Evolutionary conservation across 805 yeast species (phyloP).

Genomic region (Saccharomycopsis schoenii): DNA sequence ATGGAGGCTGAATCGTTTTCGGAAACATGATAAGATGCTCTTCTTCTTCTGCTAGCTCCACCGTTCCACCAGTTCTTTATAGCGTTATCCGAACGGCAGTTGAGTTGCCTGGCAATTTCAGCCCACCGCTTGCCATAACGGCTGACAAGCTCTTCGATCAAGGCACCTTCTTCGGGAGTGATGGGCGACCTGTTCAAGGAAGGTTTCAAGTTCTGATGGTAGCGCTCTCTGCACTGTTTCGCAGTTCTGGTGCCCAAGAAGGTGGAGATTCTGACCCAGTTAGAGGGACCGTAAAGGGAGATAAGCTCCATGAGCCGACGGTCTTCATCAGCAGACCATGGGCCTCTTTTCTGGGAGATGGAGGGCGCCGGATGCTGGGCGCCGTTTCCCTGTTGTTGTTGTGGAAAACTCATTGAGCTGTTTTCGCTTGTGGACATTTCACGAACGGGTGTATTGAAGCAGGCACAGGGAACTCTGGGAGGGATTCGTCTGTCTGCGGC

Average conservation of each 20-base stretch:
- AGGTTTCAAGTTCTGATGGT: constrained; percentile 87
- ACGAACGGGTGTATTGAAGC: background rate
- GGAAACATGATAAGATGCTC: constrained; percentile 31
- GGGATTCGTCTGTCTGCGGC: no score
- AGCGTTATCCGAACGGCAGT: constrained; percentile 84
- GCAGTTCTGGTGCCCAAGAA: constrained; percentile 71
- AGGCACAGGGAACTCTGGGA: no score
- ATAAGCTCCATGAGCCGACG: constrained; percentile 60
- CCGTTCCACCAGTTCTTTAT: constrained; percentile 97
- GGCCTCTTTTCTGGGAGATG: constrained; percentile 36
- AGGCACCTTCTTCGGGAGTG: constrained; percentile 70
- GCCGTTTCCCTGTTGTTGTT: background rate
- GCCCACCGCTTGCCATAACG: constrained; percentile 90
- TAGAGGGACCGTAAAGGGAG: constrained; percentile 62
- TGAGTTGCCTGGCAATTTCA: constrained; percentile 77
- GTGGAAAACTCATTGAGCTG: background rate
- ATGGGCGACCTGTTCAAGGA: constrained; percentile 73
- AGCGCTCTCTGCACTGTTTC: constrained; percentile 85
- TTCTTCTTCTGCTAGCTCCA: constrained; percentile 74
- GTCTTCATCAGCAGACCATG: constrained; percentile 88
- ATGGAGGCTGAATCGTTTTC: background rate
- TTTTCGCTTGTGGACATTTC: background rate
- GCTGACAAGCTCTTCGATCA: constrained; percentile 69
- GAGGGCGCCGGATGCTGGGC: background rate
- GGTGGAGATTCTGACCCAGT: constrained; percentile 82